A percentile compares a stretch with the other conserved stretches of the same genome.
Evolutionary conservation across 2,329 filamentous ascomycete species (phyloP).

Genomic region (Raffaelea albimanens): DNA sequence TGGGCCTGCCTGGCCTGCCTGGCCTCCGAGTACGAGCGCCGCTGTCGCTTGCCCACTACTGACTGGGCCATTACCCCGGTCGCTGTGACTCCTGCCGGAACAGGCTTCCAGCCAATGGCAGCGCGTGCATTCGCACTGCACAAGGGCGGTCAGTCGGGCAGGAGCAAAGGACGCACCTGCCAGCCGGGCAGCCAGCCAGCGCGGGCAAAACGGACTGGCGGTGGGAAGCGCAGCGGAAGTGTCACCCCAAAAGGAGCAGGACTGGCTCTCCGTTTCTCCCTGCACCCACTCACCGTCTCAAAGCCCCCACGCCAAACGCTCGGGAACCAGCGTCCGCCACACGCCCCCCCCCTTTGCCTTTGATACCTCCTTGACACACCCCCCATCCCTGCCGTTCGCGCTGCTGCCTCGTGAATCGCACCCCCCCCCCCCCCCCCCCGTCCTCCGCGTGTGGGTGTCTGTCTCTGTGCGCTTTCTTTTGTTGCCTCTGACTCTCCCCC

Average conservation of each 20-base stretch:
- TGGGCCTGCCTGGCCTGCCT: too few species aligned
- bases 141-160: too few species aligned
- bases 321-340: constrained; percentile 9
- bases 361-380: neutral
- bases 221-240: neutral
- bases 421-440: constrained; percentile 9
- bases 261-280: neutral
- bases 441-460: too few species aligned
- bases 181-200: neutral
- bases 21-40: too few species aligned
- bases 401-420: constrained; percentile 9
- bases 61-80: too few species aligned
- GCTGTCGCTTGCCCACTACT: too few species aligned
- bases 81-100: too few species aligned
- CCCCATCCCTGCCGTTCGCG: constrained; percentile 1
- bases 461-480: neutral
- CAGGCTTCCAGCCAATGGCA: too few species aligned
- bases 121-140: too few species aligned
- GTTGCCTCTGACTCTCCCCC: constrained; percentile 1
- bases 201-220: neutral
- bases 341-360: constrained; percentile 1
- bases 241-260: too few species aligned
- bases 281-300: neutral
- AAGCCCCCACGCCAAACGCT: constrained; percentile 7
- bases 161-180: too few species aligned